These are phyloP conservation scores for Sporisorium exsertum DNA, from an alignment of 1,284 basidiomycete genomes.

Conservation along the genomic window DNA sequence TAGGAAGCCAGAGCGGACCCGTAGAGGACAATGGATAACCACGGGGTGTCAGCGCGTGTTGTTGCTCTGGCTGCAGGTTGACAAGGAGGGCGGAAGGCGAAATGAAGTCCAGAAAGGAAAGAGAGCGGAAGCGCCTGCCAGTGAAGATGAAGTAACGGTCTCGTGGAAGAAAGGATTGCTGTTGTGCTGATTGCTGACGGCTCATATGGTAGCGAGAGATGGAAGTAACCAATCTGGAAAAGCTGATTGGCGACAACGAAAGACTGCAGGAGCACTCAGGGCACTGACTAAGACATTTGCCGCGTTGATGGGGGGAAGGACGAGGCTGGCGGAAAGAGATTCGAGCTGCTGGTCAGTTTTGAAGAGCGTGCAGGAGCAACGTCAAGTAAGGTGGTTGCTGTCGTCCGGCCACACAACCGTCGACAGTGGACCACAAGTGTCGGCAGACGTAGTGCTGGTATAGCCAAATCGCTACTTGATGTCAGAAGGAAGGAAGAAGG, in stretches of 20 bases:
- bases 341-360: background rate
- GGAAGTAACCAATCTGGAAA: background rate
- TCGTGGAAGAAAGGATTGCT: background rate
- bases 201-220: background rate
- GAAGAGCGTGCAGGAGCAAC: background rate
- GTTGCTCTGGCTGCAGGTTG: background rate
- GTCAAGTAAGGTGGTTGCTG: background rate
- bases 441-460: background rate
- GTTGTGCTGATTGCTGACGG: background rate
- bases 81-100: background rate
- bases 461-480: background rate
- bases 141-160: too few relatives aligned
- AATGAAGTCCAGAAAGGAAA: background rate
- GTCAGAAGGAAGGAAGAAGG: background rate
- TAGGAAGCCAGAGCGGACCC: background rate
- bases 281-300: background rate
- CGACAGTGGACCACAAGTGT: background rate
- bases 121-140: background rate
- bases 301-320: background rate
- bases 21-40: background rate
- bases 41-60: background rate
- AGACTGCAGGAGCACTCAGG: background rate
- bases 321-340: background rate
- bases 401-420: background rate
- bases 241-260: background rate